Percentiles rank a stretch among this genome's conserved stretches.
These are phyloP conservation scores for Cryptococcus sp. DNA, from an alignment of 1,284 basidiomycete genomes.

Conservation along the genomic window DNA sequence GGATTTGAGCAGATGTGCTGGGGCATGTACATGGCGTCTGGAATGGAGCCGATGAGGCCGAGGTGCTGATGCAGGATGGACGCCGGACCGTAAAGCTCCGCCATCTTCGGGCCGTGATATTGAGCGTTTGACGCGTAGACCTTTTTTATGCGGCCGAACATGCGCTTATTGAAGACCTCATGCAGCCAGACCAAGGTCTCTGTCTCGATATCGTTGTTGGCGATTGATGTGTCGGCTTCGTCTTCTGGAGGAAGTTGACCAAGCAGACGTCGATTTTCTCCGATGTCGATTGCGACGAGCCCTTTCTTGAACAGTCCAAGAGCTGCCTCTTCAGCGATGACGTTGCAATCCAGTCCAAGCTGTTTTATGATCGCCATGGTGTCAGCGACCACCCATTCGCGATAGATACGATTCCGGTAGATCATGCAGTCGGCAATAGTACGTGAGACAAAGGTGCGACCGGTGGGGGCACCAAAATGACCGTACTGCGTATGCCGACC, in stretches of 20 bases:
- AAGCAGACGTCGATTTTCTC: constrained; percentile 10
- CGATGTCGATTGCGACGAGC: constrained; percentile 9
- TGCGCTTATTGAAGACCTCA: constrained; percentile 12
- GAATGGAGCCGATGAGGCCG: constrained; percentile 10
- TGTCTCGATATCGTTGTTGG: constrained; percentile 12
- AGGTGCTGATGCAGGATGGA: constrained; percentile 11
- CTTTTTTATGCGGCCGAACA: constrained; percentile 11
- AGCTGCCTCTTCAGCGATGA: constrained; percentile 7
- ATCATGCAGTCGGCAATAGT: constrained; percentile 17
- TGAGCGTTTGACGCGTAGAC: constrained; percentile 14
- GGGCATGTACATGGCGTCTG: constrained; percentile 11
- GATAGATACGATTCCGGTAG: constrained; percentile 11
- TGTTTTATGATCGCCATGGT: constrained; percentile 13
- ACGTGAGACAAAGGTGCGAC: constrained; percentile 10
- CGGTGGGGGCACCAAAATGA: constrained; percentile 9
- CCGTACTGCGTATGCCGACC: constrained; percentile 11
- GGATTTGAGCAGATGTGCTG: constrained; percentile 9
- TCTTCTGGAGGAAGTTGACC: constrained; percentile 6
- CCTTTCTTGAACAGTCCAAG: constrained; percentile 9
- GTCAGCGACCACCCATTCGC: constrained; percentile 14
- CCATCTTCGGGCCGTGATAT: constrained; percentile 15
- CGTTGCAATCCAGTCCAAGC: constrained; percentile 8
- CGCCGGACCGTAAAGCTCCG: constrained; percentile 11
- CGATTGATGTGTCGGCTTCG: constrained; percentile 9
- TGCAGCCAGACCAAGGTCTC: constrained; percentile 10